These are phyloP conservation scores for Rhizomucor pusillus DNA, from an alignment of 371 early-diverging fungal genomes.

Conservation along the genomic window DNA sequence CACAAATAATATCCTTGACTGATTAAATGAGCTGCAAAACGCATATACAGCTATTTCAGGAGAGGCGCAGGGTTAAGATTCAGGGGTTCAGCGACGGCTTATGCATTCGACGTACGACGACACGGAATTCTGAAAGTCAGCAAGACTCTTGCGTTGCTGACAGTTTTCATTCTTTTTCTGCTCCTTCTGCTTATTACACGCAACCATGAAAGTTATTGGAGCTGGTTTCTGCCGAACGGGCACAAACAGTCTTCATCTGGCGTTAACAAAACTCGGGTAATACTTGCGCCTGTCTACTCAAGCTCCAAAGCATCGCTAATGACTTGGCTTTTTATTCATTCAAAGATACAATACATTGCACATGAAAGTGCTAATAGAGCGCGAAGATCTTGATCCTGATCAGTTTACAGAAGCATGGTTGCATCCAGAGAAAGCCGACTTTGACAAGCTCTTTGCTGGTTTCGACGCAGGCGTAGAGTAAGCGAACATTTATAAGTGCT, in stretches of 20 bases:
- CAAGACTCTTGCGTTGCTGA: too few species aligned
- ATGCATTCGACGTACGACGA: too few species aligned
- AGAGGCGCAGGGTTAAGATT: too few species aligned
- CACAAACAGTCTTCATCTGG: constrained; percentile 29
- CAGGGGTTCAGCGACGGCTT: too few species aligned
- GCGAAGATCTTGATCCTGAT: constrained; percentile 7
- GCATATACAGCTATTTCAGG: too few species aligned
- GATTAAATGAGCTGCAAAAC: too few species aligned
- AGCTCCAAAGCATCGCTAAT: not conserved
- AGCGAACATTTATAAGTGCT: not conserved
- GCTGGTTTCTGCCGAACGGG: constrained; percentile 38
- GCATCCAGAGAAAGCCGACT: constrained; percentile 23
- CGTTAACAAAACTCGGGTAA: constrained; percentile 34
- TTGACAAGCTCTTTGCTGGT: constrained; percentile 25
- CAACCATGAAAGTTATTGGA: constrained; percentile 37
- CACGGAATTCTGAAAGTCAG: too few species aligned
- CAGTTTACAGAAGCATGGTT: constrained; percentile 22
- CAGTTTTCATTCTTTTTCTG: too few species aligned
- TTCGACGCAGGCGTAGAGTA: constrained; percentile 23
- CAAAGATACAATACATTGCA: constrained; percentile 18
- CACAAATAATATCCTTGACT: too few species aligned
- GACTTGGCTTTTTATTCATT: not conserved
- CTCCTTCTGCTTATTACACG: too few species aligned
- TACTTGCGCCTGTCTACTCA: too few species aligned
- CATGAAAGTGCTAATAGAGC: constrained; percentile 4